These are phyloP conservation scores for Citrus cavaleriei DNA, from an alignment of 345 rosid species.

Conservation along the genomic window DNA sequence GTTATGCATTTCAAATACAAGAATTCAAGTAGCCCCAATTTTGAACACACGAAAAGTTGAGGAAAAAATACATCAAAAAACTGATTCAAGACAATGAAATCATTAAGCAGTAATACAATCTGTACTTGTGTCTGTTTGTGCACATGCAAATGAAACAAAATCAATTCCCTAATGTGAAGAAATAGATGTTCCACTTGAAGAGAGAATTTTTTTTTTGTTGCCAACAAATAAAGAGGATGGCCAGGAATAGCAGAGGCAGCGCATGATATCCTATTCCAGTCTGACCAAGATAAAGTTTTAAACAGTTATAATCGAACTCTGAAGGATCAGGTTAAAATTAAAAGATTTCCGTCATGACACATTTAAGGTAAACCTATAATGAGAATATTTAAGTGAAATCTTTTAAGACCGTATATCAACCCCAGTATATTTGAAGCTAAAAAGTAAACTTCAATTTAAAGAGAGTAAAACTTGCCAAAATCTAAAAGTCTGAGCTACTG, in stretches of 20 bases:
- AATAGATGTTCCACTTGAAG: neutral
- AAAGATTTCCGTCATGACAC: neutral
- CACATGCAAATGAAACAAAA: neutral
- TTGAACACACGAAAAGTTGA: neutral
- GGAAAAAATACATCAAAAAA: neutral
- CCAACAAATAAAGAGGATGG: neutral
- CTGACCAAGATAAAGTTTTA: neutral
- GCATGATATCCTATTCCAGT: neutral
- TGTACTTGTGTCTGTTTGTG: no score
- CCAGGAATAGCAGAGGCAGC: neutral
- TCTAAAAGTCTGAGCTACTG: no score
- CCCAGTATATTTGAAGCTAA: neutral
- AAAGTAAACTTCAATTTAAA: neutral
- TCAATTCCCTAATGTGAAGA: neutral
- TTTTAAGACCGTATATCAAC: neutral
- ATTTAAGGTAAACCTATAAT: neutral
- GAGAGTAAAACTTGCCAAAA: no score
- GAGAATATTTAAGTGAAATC: neutral
- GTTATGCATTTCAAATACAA: constrained; percentile 26
- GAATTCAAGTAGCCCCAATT: constrained; percentile 1
- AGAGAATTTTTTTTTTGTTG: neutral
- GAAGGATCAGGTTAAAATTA: neutral
- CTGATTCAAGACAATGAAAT: neutral
- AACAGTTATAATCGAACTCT: neutral
- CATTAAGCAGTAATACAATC: neutral